Evolutionary conservation across 768 basidiomycete species (phyloP).

Genomic region (Pluteus cervinus): DNA sequence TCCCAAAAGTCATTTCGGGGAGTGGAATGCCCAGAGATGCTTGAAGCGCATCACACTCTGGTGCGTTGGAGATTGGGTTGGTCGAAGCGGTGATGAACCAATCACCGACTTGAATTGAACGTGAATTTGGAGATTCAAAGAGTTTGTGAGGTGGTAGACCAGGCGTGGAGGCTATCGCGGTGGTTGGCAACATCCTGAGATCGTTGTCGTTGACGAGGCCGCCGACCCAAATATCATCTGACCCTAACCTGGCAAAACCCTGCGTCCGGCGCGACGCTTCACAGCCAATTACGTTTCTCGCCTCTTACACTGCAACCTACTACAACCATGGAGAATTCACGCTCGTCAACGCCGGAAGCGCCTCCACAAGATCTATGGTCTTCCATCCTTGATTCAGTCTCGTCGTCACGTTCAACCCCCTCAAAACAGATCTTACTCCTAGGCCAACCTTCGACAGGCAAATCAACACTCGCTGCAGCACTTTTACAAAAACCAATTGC

Average conservation of each 20-base stretch:
- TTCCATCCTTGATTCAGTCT: slow-evolving; percentile 85
- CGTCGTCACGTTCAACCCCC: slow-evolving; percentile 72
- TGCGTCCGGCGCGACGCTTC: no score
- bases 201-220: no score
- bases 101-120: slow-evolving; percentile 57
- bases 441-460: slow-evolving; percentile 74
- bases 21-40: slow-evolving; percentile 65
- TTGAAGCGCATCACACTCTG: slow-evolving; percentile 67
- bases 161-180: slow-evolving; percentile 27
- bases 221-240: no score
- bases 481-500: slow-evolving; percentile 60
- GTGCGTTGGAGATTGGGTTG: slow-evolving; percentile 74
- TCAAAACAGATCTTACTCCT: slow-evolving; percentile 86
- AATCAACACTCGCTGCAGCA: slow-evolving; percentile 67
- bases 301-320: neutral
- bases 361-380: slow-evolving; percentile 87
- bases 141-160: slow-evolving; percentile 57
- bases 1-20: slow-evolving; percentile 97
- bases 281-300: neutral
- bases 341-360: slow-evolving; percentile 65
- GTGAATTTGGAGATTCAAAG: slow-evolving; percentile 62
- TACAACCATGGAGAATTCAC: slow-evolving; percentile 36
- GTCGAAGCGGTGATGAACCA: slow-evolving; percentile 72
- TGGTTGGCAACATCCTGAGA: no score
- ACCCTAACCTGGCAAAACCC: no score